Evolutionary conservation across 768 basidiomycete species (phyloP).

Genomic region (Omphalotus guepiniiformis): DNA sequence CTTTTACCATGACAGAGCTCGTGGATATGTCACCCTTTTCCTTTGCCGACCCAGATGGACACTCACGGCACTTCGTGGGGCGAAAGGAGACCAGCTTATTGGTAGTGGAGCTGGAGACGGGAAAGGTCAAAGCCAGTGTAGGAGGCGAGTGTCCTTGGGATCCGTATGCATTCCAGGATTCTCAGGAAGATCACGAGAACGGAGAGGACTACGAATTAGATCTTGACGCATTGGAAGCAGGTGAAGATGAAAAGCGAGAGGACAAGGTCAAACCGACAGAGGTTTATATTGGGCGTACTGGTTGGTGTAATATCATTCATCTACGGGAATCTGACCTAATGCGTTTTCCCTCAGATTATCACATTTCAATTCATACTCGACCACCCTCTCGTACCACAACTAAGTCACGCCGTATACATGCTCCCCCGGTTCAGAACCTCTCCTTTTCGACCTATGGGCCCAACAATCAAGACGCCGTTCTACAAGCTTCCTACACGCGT

Average conservation of each 20-base stretch:
- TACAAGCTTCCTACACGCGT: slow-evolving; percentile 69
- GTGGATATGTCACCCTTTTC: slow-evolving; percentile 89
- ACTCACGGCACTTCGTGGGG: slow-evolving; percentile 74
- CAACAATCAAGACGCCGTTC: slow-evolving; percentile 75
- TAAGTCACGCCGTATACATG: slow-evolving; percentile 12
- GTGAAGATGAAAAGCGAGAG: slow-evolving; percentile 1
- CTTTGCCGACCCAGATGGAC: slow-evolving; percentile 54
- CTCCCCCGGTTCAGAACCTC: slow-evolving; percentile 66
- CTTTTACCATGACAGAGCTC: slow-evolving; percentile 88
- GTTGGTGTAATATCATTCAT: too few relatives aligned
- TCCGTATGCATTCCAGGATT: slow-evolving; percentile 56
- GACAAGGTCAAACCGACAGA: too few relatives aligned
- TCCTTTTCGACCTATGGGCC: slow-evolving; percentile 92
- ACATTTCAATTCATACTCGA: slow-evolving; percentile 76
- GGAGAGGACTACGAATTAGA: slow-evolving; percentile 38
- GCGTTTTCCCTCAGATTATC: slow-evolving; percentile 61
- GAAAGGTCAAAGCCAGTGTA: slow-evolving; percentile 69
- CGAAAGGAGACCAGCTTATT: slow-evolving; percentile 84
- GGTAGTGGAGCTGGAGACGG: slow-evolving; percentile 73
- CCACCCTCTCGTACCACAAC: slow-evolving; percentile 25
- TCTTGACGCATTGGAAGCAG: slow-evolving; percentile 59
- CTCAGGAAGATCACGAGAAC: slow-evolving; percentile 28
- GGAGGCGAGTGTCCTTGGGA: slow-evolving; percentile 80
- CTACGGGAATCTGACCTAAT: too few relatives aligned
- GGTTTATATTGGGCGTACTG: too few relatives aligned